phyloP scores from a whole-genome alignment of 306 rosid species.

The Dalbergia oliveri region DNA sequence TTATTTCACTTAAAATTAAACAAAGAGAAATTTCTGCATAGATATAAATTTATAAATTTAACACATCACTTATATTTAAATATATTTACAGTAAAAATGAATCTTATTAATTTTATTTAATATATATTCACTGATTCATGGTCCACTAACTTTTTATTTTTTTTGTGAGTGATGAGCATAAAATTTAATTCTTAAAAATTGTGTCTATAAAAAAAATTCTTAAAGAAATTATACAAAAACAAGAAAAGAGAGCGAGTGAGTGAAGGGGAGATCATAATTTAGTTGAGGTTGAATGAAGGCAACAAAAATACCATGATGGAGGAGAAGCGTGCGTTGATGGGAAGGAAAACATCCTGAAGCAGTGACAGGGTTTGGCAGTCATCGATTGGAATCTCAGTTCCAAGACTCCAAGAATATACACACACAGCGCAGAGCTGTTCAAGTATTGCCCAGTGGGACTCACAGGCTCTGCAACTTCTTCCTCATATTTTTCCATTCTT shows the following conservation, averaged over 20 bases:
- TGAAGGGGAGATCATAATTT: background rate
- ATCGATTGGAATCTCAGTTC: conserved; percentile 52
- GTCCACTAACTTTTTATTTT: too few species aligned
- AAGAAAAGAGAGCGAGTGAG: background rate
- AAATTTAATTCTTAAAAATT: too few species aligned
- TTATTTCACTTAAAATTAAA: too few species aligned
- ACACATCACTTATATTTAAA: too few species aligned
- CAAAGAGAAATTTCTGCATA: too few species aligned
- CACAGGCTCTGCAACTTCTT: conserved; percentile 52
- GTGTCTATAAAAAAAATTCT: too few species aligned
- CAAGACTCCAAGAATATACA: conserved; percentile 52
- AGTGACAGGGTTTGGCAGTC: conserved; percentile 26
- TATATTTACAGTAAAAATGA: too few species aligned
- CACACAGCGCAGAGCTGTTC: conserved; percentile 49
- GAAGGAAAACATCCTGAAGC: conserved; percentile 53
- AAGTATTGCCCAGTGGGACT: conserved; percentile 60
- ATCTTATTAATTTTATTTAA: too few species aligned
- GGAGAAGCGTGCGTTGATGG: conserved; percentile 63
- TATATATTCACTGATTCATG: too few species aligned
- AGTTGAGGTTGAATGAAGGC: background rate
- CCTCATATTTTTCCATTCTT: conserved; percentile 28
- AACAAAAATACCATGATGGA: conserved; percentile 54
- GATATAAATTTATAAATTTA: too few species aligned
- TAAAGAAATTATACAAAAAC: too few species aligned
- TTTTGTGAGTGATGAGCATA: too few species aligned